These are phyloP conservation scores for Berberis vulgaris DNA, from an alignment of 164 flowering plant species.

Conservation along the genomic window DNA sequence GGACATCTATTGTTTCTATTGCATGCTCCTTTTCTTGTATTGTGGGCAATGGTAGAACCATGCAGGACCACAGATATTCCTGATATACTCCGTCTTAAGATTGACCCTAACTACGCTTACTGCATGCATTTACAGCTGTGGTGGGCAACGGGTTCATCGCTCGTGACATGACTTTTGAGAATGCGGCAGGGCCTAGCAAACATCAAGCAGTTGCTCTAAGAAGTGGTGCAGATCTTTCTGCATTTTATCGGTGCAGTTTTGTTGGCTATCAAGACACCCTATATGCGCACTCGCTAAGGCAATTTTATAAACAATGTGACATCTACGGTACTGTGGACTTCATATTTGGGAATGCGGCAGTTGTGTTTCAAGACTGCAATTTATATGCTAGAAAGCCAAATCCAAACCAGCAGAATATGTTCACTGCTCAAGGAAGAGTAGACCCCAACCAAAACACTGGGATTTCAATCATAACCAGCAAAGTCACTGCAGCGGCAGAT, in stretches of 20 bases:
- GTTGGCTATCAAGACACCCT: conserved; percentile 62
- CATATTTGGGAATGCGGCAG: conserved; percentile 62
- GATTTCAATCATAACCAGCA: conserved; percentile 50
- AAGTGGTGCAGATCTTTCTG: conserved; percentile 42
- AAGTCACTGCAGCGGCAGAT: conserved; percentile 56
- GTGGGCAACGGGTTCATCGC: conserved; percentile 43
- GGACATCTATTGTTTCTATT: too few relatives aligned
- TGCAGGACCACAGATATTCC: too few relatives aligned
- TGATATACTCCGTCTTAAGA: too few relatives aligned
- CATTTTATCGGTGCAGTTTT: conserved; percentile 52
- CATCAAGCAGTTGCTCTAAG: conserved; percentile 64
- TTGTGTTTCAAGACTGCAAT: conserved; percentile 39
- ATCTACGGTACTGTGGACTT: conserved; percentile 59
- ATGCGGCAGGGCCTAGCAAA: conserved; percentile 52
- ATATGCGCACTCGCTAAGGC: conserved; percentile 48
- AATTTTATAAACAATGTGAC: conserved; percentile 52
- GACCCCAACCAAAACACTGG: conserved; percentile 85
- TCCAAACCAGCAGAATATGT: conserved; percentile 43
- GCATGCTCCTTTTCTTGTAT: too few relatives aligned
- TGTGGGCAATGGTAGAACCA: too few relatives aligned
- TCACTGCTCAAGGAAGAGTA: conserved; percentile 81
- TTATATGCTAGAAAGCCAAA: conserved; percentile 43
- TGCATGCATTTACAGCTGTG: conserved; percentile 30
- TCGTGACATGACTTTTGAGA: conserved; percentile 45
- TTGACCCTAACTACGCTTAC: background rate